Evolutionary conservation across 2,329 filamentous ascomycete genomes (phyloP), one percentile per base, ranked within the genome.

Genomic region (Sporothrix luriei): DNA sequence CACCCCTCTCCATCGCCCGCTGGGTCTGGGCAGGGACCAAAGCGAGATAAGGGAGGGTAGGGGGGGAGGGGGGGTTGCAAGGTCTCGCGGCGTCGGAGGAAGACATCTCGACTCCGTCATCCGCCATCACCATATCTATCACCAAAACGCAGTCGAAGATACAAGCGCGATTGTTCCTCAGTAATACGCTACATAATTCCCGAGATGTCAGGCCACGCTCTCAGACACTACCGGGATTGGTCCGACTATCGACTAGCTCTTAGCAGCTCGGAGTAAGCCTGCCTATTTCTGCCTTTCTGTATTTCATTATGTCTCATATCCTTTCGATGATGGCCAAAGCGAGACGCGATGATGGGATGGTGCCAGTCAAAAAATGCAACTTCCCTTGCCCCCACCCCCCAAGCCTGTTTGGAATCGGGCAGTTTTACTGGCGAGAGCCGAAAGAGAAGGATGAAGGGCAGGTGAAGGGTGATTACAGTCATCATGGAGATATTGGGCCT

Each of bases 221-320:
- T 46, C 57, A 24, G 33, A 43, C 38, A 62, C 6, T 46, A 21
- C 4, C 40, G 24, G 57, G 57, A 4, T 24, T 21, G 14, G 13
- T 29, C 14, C 13, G 40, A 10, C 14, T 43, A n/a, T n/a, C n/a
- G 11, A 46, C 46, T 64, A 65, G 62, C 46, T 65, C 48, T 52
- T 55, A 67, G 13, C 49, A 43, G 51, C 13, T 21, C 65, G 65
- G 65, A 67, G 49, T 55, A 67, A 67, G 65, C 49, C 49, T 67
- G 51, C 51, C 51, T 67, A 46, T 29, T 55, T 55, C 65, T 9
- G 33, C 33, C 33, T 33, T 4, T 33, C 33, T 33, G 33, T 33
- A 5, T 33, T 33, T 33, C 33, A 4, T 33, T 33, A 33, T 54
- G 13, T 66, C 38, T 64, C 29, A n/a, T 11, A 21, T 66, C 24